Conservation (phyloP, 495 filamentous ascomycete genomes). For the Aspergillus coremiiformis region DNA sequence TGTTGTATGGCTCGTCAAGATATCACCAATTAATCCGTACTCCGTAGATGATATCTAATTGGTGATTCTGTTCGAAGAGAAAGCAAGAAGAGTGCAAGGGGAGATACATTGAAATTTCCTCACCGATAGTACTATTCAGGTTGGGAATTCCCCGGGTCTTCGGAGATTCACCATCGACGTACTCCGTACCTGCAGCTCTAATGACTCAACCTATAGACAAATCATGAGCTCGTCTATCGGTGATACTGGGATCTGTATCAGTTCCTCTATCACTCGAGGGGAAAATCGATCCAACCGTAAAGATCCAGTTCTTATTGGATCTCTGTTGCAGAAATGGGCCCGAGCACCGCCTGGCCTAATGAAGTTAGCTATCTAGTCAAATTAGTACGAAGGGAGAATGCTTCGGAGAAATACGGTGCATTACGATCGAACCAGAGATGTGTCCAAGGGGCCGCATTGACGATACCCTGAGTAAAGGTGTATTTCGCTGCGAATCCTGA, state of each 20-base stretch:
- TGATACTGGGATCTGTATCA: background rate
- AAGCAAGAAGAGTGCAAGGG: background rate
- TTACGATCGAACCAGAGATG: background rate
- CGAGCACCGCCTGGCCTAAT: background rate
- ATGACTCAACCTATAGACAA: background rate
- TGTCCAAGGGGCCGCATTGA: background rate
- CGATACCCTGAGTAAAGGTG: background rate
- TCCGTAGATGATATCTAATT: background rate
- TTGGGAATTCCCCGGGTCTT: background rate
- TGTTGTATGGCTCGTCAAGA: background rate
- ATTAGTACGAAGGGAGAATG: background rate
- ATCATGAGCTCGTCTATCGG: background rate
- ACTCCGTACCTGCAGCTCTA: slow-evolving; percentile 1
- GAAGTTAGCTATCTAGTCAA: background rate
- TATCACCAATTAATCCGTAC: background rate
- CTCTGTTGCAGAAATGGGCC: background rate
- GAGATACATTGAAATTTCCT: background rate
- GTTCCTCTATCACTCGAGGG: background rate
- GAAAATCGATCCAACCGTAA: background rate
- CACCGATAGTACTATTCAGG: background rate
- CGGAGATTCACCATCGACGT: background rate
- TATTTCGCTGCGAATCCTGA: background rate
- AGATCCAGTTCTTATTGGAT: background rate
- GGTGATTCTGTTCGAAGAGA: background rate
- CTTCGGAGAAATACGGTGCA: background rate